phyloP scores from a whole-genome alignment of 257 asterid species.

The Solanum sitiens region DNA sequence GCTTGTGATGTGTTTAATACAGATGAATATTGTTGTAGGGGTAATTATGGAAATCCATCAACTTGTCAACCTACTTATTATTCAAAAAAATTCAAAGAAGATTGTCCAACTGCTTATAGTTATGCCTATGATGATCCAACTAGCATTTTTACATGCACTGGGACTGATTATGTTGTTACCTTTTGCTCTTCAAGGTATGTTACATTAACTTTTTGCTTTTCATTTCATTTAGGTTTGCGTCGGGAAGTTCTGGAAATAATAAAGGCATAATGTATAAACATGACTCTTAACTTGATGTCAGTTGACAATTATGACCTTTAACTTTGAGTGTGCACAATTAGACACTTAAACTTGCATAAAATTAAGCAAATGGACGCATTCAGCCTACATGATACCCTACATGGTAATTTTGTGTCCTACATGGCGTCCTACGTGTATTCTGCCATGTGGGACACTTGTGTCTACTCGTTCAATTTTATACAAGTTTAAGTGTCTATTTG shows the following conservation, averaged over 20 bases:
- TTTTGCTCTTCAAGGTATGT: conserved; percentile 64
- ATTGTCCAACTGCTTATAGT: conserved; percentile 80
- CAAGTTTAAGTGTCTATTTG: no score
- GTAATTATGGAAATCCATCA: conserved; percentile 57
- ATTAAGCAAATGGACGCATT: no score
- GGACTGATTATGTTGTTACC: conserved; percentile 55
- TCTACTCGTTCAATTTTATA: no score
- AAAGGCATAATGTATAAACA: no score
- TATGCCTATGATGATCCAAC: conserved; percentile 92
- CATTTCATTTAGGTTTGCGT: neutral
- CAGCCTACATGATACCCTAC: fast-evolving
- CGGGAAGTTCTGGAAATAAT: neutral
- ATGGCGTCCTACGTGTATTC: no score
- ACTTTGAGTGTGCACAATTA: no score
- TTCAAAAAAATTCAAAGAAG: conserved; percentile 58
- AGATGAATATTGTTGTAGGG: conserved; percentile 85
- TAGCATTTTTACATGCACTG: conserved; percentile 65
- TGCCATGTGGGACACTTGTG: no score
- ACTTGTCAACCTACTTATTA: conserved; percentile 74
- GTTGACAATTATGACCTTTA: no score
- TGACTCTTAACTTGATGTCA: no score
- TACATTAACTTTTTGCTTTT: neutral
- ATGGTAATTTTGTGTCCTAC: no score
- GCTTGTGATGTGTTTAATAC: conserved; percentile 84
- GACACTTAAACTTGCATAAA: fast-evolving